Percentiles rank a stretch among this genome's conserved stretches.
These are phyloP conservation scores for Boletus barrowsii DNA, from an alignment of 768 basidiomycete species.

Conservation along the genomic window DNA sequence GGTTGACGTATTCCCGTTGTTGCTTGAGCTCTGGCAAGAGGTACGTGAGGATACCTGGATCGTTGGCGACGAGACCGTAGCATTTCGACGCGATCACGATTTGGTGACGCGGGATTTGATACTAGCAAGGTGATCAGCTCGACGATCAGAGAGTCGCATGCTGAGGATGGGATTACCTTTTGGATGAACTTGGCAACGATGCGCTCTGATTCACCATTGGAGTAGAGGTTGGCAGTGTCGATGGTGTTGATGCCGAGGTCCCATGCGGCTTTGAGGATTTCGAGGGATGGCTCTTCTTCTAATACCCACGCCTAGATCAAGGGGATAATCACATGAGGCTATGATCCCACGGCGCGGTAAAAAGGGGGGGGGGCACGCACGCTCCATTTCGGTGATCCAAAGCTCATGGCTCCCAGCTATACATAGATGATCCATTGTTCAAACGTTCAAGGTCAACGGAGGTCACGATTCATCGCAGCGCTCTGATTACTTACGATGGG, in stretches of 20 bases:
- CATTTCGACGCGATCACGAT: conserved; percentile 33
- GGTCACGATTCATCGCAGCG: too few relatives aligned
- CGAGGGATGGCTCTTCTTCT: conserved; percentile 28
- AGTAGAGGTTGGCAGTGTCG: conserved; percentile 38
- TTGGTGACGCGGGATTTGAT: conserved; percentile 31
- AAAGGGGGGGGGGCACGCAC: conserved; percentile 10
- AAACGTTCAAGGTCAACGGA: too few relatives aligned
- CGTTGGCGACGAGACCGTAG: conserved; percentile 10
- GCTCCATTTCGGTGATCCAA: conserved; percentile 29
- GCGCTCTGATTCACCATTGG: conserved; percentile 35
- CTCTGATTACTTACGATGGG: too few relatives aligned
- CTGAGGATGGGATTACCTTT: conserved; percentile 19
- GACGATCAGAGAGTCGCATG: too few relatives aligned
- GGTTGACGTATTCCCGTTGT: conserved; percentile 25
- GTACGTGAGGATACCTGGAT: neutral
- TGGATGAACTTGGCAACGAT: conserved; percentile 38
- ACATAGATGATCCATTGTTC: neutral
- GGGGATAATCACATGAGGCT: neutral
- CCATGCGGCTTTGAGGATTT: conserved; percentile 37
- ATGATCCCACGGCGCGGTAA: neutral
- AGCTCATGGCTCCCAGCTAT: conserved; percentile 27
- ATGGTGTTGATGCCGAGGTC: conserved; percentile 39
- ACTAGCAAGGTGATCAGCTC: conserved; percentile 9
- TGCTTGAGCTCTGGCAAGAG: neutral
- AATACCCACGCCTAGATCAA: conserved; percentile 24